Percentiles rank a stretch among this genome's conserved stretches.
Evolutionary conservation across 176 grass and related monocot genomes (phyloP).

Genomic region (barley (Hordeum vulgare)): MorexV3_pseudomolecules_assembly NC_058520.1:344678850-344679349

Average conservation of each 20-base stretch:
- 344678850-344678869: too few species aligned
- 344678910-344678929: background rate
- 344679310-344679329: constrained; percentile 14
- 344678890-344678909: background rate
- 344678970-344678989: background rate
- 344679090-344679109: background rate
- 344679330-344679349: constrained; percentile 9
- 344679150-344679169: background rate
- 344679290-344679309: background rate
- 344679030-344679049: background rate
- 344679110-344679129: background rate
- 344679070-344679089: background rate
- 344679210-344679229: background rate
- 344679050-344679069: background rate
- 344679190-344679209: background rate
- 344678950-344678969: background rate
- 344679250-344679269: background rate
- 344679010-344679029: too few species aligned
- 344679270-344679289: background rate
- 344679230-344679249: background rate
- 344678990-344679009: background rate
- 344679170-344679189: background rate
- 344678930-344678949: background rate
- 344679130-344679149: background rate
- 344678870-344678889: background rate